A percentile compares a stretch with the other conserved stretches of the same genome.
Evolutionary conservation across 176 grass and related monocot species (phyloP).

Genomic region (Sorghum bicolor): Sorghum_bicolor_NCBIv3 NC_012873.2:38385001-38385500

Average conservation of each 20-base stretch:
- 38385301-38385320: background rate
- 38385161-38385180: constrained; percentile 34
- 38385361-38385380: background rate
- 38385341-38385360: background rate
- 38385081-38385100: constrained; percentile 25
- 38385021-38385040: background rate
- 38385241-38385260: background rate
- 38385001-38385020: background rate
- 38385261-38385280: background rate
- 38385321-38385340: background rate
- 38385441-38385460: background rate
- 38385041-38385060: background rate
- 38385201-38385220: background rate
- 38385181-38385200: background rate
- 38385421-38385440: background rate
- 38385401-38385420: background rate
- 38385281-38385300: background rate
- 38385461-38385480: background rate
- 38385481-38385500: background rate
- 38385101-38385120: constrained; percentile 55
- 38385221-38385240: background rate
- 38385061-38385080: background rate
- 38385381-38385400: background rate
- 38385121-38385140: constrained; percentile 40
- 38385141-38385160: constrained; percentile 45